These are phyloP conservation scores for Trichoderma hamatum DNA, from an alignment of 2,329 filamentous ascomycete genomes.

Conservation along the genomic window DNA sequence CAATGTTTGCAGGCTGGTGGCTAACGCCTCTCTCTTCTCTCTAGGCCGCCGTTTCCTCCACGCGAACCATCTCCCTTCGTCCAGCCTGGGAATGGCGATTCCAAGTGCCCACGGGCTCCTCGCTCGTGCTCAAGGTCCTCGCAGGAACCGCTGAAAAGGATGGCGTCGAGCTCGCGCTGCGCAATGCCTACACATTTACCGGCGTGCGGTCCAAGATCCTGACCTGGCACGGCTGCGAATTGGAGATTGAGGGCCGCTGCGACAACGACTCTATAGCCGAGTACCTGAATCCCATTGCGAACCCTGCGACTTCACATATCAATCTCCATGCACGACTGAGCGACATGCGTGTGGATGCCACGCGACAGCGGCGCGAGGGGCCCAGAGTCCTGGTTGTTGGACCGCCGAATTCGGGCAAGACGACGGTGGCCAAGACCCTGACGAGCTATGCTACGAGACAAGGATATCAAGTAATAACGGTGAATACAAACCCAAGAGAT, in stretches of 20 bases:
- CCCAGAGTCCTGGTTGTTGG: conserved; percentile 87
- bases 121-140: conserved; percentile 62
- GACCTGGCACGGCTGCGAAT: conserved; percentile 86
- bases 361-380: conserved; percentile 54
- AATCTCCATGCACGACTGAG: conserved; percentile 90
- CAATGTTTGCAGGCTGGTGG: neutral
- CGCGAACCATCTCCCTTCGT: conserved; percentile 56
- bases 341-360: conserved; percentile 66
- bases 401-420: conserved; percentile 79
- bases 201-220: conserved; percentile 85
- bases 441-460: conserved; percentile 77
- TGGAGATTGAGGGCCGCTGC: conserved; percentile 72
- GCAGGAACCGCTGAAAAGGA: conserved; percentile 90
- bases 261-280: conserved; percentile 61
- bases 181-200: conserved; percentile 77
- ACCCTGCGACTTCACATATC: conserved; percentile 76
- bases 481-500: conserved; percentile 84
- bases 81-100: conserved; percentile 79
- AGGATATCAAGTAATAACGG: conserved; percentile 74
- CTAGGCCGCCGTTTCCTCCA: conserved; percentile 45
- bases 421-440: conserved; percentile 74
- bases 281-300: conserved; percentile 71
- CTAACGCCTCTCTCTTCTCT: conserved; percentile 17
- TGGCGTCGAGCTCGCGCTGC: conserved; percentile 86
- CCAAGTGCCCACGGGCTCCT: conserved; percentile 60